These are phyloP conservation scores for Sphaerobolus stellatus DNA, from an alignment of 1,284 basidiomycete genomes.

Conservation along the genomic window DNA sequence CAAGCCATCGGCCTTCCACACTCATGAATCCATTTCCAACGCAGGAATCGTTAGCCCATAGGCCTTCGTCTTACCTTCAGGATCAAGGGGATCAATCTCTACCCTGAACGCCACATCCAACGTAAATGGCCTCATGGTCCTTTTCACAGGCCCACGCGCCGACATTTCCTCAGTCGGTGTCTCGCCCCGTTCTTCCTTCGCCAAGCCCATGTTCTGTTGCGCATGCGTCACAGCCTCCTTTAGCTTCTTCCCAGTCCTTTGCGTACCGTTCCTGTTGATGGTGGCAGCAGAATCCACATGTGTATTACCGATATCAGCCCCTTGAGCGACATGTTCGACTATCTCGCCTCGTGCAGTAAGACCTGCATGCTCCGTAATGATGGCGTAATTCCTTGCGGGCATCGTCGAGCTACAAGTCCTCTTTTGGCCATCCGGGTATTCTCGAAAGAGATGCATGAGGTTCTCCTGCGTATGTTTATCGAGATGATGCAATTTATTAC, in stretches of 20 bases:
- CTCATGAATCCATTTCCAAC: conserved; percentile 20
- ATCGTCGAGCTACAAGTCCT: conserved; percentile 17
- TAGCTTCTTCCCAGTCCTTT: background rate
- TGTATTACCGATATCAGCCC: background rate
- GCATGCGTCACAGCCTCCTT: background rate
- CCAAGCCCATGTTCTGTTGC: conserved; percentile 18
- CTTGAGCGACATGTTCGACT: background rate
- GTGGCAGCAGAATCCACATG: background rate
- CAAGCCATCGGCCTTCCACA: too few species aligned
- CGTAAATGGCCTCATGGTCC: conserved; percentile 20
- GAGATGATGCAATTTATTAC: conserved; percentile 35
- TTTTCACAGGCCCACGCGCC: conserved; percentile 18
- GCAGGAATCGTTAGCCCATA: conserved; percentile 25
- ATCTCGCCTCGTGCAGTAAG: conserved; percentile 7
- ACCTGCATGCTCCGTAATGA: conserved; percentile 24
- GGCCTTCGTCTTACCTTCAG: conserved; percentile 21
- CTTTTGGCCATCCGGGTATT: conserved; percentile 17
- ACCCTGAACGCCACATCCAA: conserved; percentile 22
- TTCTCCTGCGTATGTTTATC: conserved; percentile 38
- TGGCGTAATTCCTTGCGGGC: conserved; percentile 21
- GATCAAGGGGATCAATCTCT: conserved; percentile 22
- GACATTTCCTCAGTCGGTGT: conserved; percentile 14
- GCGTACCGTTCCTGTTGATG: background rate
- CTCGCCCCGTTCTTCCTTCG: conserved; percentile 19
- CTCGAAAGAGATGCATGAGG: conserved; percentile 23